A percentile compares a stretch with the other conserved stretches of the same genome.
These are phyloP conservation scores for Echeveria elegans DNA, from an alignment of 164 flowering plant genomes.

Conservation along the genomic window DNA sequence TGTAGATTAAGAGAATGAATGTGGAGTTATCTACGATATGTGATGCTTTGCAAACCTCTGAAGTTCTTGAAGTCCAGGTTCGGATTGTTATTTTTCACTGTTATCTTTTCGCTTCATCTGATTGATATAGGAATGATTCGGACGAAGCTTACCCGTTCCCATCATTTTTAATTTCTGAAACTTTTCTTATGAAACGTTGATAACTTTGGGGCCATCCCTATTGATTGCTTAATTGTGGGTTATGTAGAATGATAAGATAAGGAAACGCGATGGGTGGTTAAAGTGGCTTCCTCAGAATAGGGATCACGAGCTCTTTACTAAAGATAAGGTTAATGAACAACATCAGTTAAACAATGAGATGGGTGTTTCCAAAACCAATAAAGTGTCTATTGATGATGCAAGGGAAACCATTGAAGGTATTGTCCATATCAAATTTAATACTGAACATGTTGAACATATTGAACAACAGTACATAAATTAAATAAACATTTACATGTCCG, in stretches of 20 bases:
- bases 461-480: not conserved
- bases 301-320: constrained; percentile 17
- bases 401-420: not conserved
- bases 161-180: not conserved
- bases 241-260: constrained; percentile 57
- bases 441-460: not conserved
- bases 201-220: not conserved
- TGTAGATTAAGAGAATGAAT: constrained; percentile 72
- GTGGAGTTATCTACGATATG: constrained; percentile 63
- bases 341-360: not conserved
- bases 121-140: not conserved
- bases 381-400: not conserved
- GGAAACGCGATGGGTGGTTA: constrained; percentile 69
- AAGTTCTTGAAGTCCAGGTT: constrained; percentile 74
- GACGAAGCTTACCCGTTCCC: too few species aligned
- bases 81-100: constrained; percentile 10
- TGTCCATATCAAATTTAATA: not conserved
- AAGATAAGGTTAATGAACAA: constrained; percentile 1
- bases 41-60: constrained; percentile 60
- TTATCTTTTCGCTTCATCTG: not conserved
- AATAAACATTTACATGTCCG: not conserved
- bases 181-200: not conserved
- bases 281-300: constrained; percentile 45
- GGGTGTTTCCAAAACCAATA: not conserved
- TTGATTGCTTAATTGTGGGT: constrained; percentile 8